Evolutionary conservation across 352 stramenopile species (phyloP), one percentile per base, ranked within the genome.

Genomic region (Pythium aphanidermatum): DNA sequence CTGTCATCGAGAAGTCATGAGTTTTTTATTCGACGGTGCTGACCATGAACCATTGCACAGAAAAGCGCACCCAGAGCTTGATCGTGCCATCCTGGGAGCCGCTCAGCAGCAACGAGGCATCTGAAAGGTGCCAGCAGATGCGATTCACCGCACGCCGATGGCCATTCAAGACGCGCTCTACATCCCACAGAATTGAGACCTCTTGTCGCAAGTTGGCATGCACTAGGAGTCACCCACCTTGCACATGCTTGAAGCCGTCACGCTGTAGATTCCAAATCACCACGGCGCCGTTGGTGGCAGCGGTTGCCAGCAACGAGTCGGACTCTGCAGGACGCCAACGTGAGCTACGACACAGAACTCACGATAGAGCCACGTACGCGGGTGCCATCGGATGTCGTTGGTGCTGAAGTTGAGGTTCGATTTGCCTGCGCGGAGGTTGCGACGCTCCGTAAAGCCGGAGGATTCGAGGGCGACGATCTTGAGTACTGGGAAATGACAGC

Each of bases 311-410:
- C 60, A 95, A 58, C 64, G 76, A 88, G 47, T 89, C 79, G 20
- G 66, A 86, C 28, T 89, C 83, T 95, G 50, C 28, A 4, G 11
- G 13, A 45, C 28, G 38, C 29, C 32, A 21, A n/a, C n/a, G n/a
- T n/a, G n/a, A 2, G 14, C 12, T 14, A 35, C 9, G 26, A 37
- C 33, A 40, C 13, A 24, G n/a, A 27, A 6, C 14, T 39, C n/a
- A 37, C 9, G 11, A 30, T 38, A 3, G 16, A 53, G 24, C 5
- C 33, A 58, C 71, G 41, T 75, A 92, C 81, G 78, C 31, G 80
- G 83, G 52, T 95, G 78, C 83, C 83, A 95, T 5, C 83, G 83
- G 32, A 95, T 92, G 49, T 95, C 83, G 44, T 92, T 95, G 14
- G 83, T 92, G 46, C 76, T 95, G 25, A 95, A 92, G 51, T 87